Conservation (phyloP, 768 basidiomycete species). For the Vararia minispora region DNA sequence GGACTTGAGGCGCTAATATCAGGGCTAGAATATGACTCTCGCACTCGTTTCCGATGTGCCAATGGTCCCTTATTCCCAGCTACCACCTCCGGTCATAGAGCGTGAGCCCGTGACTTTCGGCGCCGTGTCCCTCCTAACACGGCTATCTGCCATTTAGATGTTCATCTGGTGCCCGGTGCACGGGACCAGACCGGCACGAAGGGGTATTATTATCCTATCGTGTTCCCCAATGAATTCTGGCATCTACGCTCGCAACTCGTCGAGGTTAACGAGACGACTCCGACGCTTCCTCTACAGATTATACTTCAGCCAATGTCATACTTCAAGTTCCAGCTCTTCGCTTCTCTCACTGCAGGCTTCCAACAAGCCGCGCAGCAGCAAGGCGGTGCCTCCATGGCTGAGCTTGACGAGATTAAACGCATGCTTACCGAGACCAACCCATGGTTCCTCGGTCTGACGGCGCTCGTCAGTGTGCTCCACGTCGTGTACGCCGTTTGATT, state of each 20-base stretch:
- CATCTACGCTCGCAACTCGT: constrained; percentile 69
- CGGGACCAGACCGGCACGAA: constrained; percentile 56
- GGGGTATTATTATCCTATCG: constrained; percentile 74
- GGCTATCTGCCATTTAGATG: constrained; percentile 31
- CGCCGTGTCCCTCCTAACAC: constrained; percentile 9
- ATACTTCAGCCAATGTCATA: constrained; percentile 78
- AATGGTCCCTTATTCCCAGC: constrained; percentile 36
- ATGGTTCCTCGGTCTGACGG: constrained; percentile 79
- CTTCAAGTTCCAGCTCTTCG: constrained; percentile 81
- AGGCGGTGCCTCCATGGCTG: constrained; percentile 46
- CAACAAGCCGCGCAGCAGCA: constrained; percentile 77
- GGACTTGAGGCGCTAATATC: constrained; percentile 4
- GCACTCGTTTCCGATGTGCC: constrained; percentile 70
- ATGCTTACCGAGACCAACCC: constrained; percentile 88
- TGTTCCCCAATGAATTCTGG: constrained; percentile 97
- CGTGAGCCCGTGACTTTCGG: constrained; percentile 34
- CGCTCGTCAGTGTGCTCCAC: constrained; percentile 77
- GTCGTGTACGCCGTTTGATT: constrained; percentile 39
- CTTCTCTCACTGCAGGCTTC: constrained; percentile 78
- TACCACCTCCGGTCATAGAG: constrained; percentile 50
- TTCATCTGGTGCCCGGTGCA: constrained; percentile 45
- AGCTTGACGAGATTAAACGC: constrained; percentile 91
- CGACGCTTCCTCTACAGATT: constrained; percentile 67
- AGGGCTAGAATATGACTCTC: constrained; percentile 69
- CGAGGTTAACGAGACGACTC: constrained; percentile 80